phyloP scores from a whole-genome alignment of 2,329 filamentous ascomycete species.

The Periglandula ipomoeae region DNA sequence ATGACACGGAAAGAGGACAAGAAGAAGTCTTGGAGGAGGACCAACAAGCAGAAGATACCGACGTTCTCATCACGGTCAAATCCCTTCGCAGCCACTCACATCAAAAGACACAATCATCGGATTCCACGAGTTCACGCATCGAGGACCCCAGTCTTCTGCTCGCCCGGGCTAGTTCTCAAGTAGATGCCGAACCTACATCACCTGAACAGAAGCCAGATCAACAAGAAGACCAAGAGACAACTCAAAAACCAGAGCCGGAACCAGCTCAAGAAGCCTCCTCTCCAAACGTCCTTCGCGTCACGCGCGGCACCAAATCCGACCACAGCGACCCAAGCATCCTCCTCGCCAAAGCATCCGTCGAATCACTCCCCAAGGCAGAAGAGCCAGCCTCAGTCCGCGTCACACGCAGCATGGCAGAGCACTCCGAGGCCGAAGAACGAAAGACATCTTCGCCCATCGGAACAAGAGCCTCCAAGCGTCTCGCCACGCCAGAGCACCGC shows the following conservation, averaged over 20 bases:
- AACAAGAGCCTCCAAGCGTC: slow-evolving; percentile 4
- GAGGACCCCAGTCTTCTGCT: slow-evolving; percentile 22
- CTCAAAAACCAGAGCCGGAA: background rate
- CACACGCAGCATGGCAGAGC: slow-evolving; percentile 17
- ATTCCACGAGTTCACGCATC: slow-evolving; percentile 13
- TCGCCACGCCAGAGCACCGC: slow-evolving; percentile 2
- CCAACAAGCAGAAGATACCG: slow-evolving; percentile 10
- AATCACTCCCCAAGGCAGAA: slow-evolving; percentile 1
- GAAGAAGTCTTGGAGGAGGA: background rate
- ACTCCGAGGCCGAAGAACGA: slow-evolving; percentile 6
- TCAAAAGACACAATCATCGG: slow-evolving; percentile 15
- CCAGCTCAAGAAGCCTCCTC: background rate
- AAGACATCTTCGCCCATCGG: background rate
- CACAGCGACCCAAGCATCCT: slow-evolving; percentile 18
- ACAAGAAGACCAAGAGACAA: background rate
- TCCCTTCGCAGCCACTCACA: slow-evolving; percentile 22
- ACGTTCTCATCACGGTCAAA: slow-evolving; percentile 19
- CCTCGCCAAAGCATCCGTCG: slow-evolving; percentile 14
- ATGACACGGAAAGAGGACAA: background rate
- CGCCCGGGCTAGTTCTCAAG: slow-evolving; percentile 10
- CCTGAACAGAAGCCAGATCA: background rate
- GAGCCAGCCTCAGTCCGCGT: slow-evolving; percentile 3
- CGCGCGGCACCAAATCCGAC: slow-evolving; percentile 17
- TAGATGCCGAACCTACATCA: background rate
- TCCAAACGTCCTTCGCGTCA: slow-evolving; percentile 14